Evolutionary conservation across 306 rosid species (phyloP).

Genomic region (Rosa lucieae): DNA sequence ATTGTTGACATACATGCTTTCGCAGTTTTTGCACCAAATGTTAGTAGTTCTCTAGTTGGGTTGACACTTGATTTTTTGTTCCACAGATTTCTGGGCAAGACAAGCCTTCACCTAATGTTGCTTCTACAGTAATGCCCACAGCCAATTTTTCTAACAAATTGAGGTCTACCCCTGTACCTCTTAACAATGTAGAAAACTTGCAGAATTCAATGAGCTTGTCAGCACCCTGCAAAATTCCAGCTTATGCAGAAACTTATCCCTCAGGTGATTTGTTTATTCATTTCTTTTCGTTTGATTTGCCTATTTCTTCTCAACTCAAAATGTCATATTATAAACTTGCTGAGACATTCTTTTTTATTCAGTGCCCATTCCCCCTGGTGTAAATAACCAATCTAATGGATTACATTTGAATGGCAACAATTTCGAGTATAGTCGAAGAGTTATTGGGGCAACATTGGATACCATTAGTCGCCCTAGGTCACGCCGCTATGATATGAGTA

Average conservation of each 20-base stretch:
- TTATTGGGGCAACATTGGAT: conserved; percentile 61
- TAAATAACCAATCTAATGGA: conserved; percentile 60
- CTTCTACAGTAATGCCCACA: conserved; percentile 41
- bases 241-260: conserved; percentile 42
- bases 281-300: conserved; percentile 11
- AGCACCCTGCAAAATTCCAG: conserved; percentile 46
- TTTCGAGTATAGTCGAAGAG: conserved; percentile 69
- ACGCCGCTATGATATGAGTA: conserved; percentile 54
- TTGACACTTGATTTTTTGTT: conserved; percentile 27
- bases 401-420: conserved; percentile 49
- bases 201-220: conserved; percentile 36
- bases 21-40: neutral
- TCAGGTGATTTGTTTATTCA: conserved; percentile 49
- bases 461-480: conserved; percentile 60
- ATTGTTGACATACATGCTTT: neutral
- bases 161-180: conserved; percentile 43
- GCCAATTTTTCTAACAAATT: conserved; percentile 51
- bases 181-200: conserved; percentile 42
- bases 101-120: conserved; percentile 49
- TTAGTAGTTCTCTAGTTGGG: neutral
- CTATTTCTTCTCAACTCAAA: neutral
- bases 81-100: conserved; percentile 88
- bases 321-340: conserved; percentile 19
- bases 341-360: conserved; percentile 35
- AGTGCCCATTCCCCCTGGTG: conserved; percentile 52